phyloP scores from a whole-genome alignment of 345 rosid species.

The Geranium brycei region DNA sequence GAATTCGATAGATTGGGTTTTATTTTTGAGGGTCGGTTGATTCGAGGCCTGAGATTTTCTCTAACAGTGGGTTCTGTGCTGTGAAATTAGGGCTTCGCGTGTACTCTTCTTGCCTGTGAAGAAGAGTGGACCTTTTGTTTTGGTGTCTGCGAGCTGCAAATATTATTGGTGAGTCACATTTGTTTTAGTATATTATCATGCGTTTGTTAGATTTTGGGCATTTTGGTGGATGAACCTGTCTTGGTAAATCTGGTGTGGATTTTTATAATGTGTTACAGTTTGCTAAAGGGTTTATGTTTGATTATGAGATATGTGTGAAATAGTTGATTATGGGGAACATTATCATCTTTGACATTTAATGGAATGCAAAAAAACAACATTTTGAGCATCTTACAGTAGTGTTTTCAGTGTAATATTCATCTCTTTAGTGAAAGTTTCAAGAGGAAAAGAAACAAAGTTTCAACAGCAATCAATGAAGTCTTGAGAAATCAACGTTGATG shows the following conservation, averaged over 20 bases:
- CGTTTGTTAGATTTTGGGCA: no score
- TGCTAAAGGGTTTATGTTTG: neutral
- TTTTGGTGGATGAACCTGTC: neutral
- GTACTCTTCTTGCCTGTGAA: neutral
- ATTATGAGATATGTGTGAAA: neutral
- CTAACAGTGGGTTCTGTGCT: constrained; percentile 26
- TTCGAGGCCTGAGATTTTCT: constrained; percentile 6
- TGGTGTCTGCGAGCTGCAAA: neutral
- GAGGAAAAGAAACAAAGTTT: no score
- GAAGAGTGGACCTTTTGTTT: neutral
- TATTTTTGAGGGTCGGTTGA: neutral
- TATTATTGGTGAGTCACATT: neutral
- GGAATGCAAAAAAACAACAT: no score
- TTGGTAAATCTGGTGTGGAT: neutral
- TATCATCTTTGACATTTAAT: no score
- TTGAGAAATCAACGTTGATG: no score
- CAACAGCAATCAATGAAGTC: no score
- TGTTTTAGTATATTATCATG: no score
- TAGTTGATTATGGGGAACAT: no score
- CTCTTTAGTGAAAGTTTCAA: no score
- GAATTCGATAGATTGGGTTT: neutral
- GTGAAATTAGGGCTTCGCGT: constrained; percentile 20
- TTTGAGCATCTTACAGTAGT: no score
- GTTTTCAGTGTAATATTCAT: no score
- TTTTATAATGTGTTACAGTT: neutral